These are phyloP conservation scores for Fusarium phyllophilum DNA, from an alignment of 2,329 filamentous ascomycete genomes.

Conservation along the genomic window DNA sequence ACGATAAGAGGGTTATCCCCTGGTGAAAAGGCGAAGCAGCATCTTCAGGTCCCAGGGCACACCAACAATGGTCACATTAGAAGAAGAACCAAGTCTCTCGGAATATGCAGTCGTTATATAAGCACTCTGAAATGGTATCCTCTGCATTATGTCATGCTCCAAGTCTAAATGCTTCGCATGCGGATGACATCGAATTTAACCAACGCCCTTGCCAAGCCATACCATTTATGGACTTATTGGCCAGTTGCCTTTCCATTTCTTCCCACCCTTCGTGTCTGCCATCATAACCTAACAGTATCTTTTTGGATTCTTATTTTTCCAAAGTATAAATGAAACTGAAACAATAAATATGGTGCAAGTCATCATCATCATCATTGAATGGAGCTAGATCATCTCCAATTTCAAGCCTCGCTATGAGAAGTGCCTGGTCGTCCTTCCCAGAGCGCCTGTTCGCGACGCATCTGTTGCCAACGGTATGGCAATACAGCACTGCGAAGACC, in stretches of 20 bases:
- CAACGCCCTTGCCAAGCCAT: conserved; percentile 33
- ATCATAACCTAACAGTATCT: neutral
- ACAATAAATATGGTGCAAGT: conserved; percentile 1
- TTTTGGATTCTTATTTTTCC: neutral
- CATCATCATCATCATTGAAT: neutral
- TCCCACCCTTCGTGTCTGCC: neutral
- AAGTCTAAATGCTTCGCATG: conserved; percentile 27
- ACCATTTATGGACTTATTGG: conserved; percentile 9
- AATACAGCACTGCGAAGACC: conserved; percentile 43
- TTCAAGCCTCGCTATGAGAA: conserved; percentile 41
- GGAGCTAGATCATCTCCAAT: neutral
- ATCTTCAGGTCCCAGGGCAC: neutral
- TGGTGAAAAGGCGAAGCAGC: conserved; percentile 1
- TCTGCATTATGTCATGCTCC: conserved; percentile 27
- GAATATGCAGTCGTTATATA: conserved; percentile 31
- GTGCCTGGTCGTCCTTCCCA: conserved; percentile 40
- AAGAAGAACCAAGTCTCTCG: neutral
- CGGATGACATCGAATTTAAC: conserved; percentile 21
- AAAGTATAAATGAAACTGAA: neutral
- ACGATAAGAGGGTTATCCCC: conserved; percentile 10
- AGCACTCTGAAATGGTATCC: conserved; percentile 36
- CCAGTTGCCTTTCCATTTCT: conserved; percentile 14
- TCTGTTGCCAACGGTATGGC: conserved; percentile 42
- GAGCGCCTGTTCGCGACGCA: conserved; percentile 34
- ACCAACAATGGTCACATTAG: neutral